Evolutionary conservation across 1,284 basidiomycete species (phyloP).

Genomic region (Moesziomyces sp.): DNA sequence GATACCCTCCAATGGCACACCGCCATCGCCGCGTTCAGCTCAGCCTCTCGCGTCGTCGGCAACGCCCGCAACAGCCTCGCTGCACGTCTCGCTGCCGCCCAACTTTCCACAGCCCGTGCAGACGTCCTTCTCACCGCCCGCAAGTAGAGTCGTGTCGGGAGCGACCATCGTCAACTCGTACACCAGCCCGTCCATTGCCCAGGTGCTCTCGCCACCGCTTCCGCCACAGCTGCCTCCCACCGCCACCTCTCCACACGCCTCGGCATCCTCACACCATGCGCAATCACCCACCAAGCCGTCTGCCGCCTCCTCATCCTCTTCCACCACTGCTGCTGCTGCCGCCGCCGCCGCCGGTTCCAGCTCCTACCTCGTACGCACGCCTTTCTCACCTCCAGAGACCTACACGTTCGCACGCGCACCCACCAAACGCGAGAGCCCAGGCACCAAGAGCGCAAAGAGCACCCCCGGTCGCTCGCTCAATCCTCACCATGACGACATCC

Average conservation of each 20-base stretch:
- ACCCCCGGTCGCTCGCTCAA: slow-evolving; percentile 44
- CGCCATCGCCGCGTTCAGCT: background rate
- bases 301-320: slow-evolving; percentile 7
- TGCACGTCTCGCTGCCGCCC: slow-evolving; percentile 57
- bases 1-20: background rate
- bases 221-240: slow-evolving; percentile 5
- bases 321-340: slow-evolving; percentile 4
- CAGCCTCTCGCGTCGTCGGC: slow-evolving; percentile 3
- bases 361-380: slow-evolving; percentile 5
- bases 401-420: slow-evolving; percentile 30
- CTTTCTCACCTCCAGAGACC: slow-evolving; percentile 40
- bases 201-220: slow-evolving; percentile 30
- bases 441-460: slow-evolving; percentile 44
- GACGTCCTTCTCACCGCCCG: slow-evolving; percentile 56
- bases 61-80: slow-evolving; percentile 23
- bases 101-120: slow-evolving; percentile 50
- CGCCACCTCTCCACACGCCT: too few relatives aligned
- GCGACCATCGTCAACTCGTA: slow-evolving; percentile 26
- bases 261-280: background rate
- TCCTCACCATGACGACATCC: slow-evolving; percentile 21
- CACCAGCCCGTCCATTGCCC: slow-evolving; percentile 39
- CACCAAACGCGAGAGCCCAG: slow-evolving; percentile 35
- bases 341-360: slow-evolving; percentile 14
- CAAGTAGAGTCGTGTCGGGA: slow-evolving; percentile 19
- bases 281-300: slow-evolving; percentile 12